These are phyloP conservation scores for Yarrowia sp. DNA, from an alignment of 805 yeast genomes.

Conservation along the genomic window DNA sequence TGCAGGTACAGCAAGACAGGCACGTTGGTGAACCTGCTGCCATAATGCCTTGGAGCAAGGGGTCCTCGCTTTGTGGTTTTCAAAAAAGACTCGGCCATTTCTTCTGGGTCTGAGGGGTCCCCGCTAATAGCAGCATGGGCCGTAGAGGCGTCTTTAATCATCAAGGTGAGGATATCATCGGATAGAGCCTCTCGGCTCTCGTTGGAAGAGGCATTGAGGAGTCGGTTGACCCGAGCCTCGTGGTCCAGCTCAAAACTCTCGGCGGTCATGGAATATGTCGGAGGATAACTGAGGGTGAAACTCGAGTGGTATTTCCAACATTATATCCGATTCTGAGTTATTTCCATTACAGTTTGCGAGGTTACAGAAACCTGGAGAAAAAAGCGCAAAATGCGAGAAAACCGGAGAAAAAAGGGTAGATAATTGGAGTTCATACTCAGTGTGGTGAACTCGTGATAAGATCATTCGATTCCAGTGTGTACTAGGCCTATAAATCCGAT, in stretches of 20 bases:
- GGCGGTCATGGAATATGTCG: background rate
- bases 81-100: background rate
- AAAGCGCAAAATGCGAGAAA: background rate
- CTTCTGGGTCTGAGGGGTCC: background rate
- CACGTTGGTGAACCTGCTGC: conserved; percentile 1
- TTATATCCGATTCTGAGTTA: conserved; percentile 1
- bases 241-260: background rate
- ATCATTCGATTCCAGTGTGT: no score
- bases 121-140: background rate
- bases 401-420: no score
- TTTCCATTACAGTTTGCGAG: conserved; percentile 1
- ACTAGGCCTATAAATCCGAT: no score
- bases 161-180: background rate
- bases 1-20: background rate
- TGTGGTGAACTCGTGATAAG: no score
- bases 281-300: no score
- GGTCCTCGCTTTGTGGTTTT: background rate
- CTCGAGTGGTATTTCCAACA: no score
- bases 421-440: no score
- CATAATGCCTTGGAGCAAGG: background rate
- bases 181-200: background rate
- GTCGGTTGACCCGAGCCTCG: background rate
- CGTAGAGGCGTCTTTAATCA: background rate
- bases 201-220: background rate
- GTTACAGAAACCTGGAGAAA: background rate